Conservation (phyloP, 2,329 filamentous ascomycete genomes). For the Sarocladium brachiariae region DNA sequence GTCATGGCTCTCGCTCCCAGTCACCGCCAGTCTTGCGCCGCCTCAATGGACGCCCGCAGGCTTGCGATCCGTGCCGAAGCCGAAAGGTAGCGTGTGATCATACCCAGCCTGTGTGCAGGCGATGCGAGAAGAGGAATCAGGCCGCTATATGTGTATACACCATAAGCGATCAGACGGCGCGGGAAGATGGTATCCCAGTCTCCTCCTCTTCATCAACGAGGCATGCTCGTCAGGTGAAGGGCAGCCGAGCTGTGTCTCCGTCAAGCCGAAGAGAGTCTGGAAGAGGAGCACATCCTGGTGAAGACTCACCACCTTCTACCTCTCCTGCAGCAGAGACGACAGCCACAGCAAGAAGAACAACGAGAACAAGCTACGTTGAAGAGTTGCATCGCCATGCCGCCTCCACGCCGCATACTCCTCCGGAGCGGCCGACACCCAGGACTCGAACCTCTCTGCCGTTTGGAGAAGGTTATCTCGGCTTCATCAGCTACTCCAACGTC, state of each 20-base stretch:
- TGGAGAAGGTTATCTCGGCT: conserved; percentile 34
- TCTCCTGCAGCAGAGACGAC: no score
- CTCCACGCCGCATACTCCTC: neutral
- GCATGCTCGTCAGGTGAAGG: neutral
- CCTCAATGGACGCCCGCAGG: conserved; percentile 17
- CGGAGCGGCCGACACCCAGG: neutral
- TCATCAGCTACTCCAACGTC: conserved; percentile 35
- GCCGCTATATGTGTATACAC: conserved; percentile 25
- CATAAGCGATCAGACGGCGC: neutral
- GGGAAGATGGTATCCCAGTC: no score
- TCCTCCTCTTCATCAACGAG: no score
- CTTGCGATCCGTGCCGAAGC: conserved; percentile 28
- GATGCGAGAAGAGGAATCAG: conserved; percentile 28
- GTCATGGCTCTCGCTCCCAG: no score
- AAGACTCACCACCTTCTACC: no score
- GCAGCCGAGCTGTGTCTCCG: no score
- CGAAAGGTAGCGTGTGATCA: conserved; percentile 36
- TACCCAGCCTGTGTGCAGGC: conserved; percentile 27
- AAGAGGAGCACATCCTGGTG: no score
- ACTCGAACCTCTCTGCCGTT: conserved; percentile 10
- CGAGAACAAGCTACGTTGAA: neutral
- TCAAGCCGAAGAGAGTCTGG: no score
- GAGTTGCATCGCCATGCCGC: neutral
- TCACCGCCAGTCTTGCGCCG: conserved; percentile 18
- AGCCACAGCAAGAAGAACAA: no score